A percentile compares a stretch with the other conserved stretches of the same genome.
Evolutionary conservation across 78 protist genomes (phyloP).

Genomic region (Dictyostelium purpureum): DNA sequence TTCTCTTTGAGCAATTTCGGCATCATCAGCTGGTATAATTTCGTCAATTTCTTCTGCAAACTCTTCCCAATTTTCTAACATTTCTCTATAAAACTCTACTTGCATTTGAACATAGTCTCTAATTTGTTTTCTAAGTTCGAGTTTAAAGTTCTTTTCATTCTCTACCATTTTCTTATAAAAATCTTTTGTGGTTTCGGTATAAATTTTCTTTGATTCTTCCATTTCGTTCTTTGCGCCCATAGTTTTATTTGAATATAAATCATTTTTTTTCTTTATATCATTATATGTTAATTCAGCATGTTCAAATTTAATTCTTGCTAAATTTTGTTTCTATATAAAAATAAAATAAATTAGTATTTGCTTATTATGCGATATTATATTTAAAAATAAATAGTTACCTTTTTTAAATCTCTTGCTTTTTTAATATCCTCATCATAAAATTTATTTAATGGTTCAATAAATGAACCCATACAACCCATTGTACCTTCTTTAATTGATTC

Average conservation of each 20-base stretch:
- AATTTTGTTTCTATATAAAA: slow-evolving; percentile 58
- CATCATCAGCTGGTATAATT: slow-evolving; percentile 19
- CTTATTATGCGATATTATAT: not conserved
- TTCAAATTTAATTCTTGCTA: slow-evolving; percentile 73
- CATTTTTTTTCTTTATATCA: slow-evolving; percentile 57
- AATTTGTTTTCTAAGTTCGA: slow-evolving; percentile 37
- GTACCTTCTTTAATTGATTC: slow-evolving; percentile 16
- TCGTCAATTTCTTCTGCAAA: slow-evolving; percentile 42
- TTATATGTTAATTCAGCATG: slow-evolving; percentile 4
- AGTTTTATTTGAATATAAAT: slow-evolving; percentile 45
- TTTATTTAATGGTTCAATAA: slow-evolving; percentile 41
- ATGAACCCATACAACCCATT: not conserved
- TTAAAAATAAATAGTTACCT: slow-evolving; percentile 9
- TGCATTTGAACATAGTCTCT: slow-evolving; percentile 57
- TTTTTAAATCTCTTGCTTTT: slow-evolving; percentile 73
- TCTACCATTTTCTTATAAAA: slow-evolving; percentile 31
- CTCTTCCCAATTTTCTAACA: slow-evolving; percentile 64
- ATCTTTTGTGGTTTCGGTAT: slow-evolving; percentile 3
- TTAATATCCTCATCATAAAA: slow-evolving; percentile 37
- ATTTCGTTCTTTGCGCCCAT: slow-evolving; percentile 21
- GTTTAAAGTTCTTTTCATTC: slow-evolving; percentile 27
- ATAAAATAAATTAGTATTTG: not conserved
- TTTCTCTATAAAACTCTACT: slow-evolving; percentile 47
- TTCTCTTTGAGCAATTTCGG: not conserved
- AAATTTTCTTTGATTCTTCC: slow-evolving; percentile 12